Conservation (phyloP, 148 eudicot genomes). For the Rhododendron williamsianum region DNA sequence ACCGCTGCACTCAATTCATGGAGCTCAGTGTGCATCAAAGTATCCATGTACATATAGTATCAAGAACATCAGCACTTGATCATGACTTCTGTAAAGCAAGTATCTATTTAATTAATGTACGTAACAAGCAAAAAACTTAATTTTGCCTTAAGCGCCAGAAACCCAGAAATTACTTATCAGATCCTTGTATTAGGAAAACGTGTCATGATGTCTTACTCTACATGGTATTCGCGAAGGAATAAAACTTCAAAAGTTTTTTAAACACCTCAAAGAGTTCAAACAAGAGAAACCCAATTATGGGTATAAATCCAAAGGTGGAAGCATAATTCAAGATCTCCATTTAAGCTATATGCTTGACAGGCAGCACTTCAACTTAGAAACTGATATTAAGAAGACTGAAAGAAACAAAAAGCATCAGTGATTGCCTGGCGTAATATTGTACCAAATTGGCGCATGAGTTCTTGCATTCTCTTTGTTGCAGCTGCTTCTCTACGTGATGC, state of each 20-base stretch:
- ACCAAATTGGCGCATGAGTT: constrained; percentile 68
- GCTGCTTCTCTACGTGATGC: constrained; percentile 43
- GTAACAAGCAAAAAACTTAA: background rate
- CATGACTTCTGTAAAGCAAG: background rate
- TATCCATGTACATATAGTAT: background rate
- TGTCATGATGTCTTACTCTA: background rate
- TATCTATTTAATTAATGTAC: background rate
- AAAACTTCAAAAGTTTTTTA: background rate
- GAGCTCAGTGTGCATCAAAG: background rate
- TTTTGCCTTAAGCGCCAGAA: background rate
- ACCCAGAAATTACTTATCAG: background rate
- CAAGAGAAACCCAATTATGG: background rate
- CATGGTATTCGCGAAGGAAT: background rate
- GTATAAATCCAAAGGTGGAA: background rate
- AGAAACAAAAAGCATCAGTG: constrained; percentile 5
- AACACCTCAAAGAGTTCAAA: background rate
- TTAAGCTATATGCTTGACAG: background rate
- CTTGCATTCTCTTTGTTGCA: constrained; percentile 82
- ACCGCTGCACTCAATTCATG: background rate
- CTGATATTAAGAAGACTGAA: background rate
- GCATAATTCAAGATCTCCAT: background rate
- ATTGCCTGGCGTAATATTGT: constrained; percentile 54
- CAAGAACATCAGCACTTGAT: background rate
- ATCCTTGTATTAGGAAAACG: background rate
- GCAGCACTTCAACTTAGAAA: background rate